These are phyloP conservation scores for Penicillium sp. DNA, from an alignment of 2,329 filamentous ascomycete species.

Conservation along the genomic window DNA sequence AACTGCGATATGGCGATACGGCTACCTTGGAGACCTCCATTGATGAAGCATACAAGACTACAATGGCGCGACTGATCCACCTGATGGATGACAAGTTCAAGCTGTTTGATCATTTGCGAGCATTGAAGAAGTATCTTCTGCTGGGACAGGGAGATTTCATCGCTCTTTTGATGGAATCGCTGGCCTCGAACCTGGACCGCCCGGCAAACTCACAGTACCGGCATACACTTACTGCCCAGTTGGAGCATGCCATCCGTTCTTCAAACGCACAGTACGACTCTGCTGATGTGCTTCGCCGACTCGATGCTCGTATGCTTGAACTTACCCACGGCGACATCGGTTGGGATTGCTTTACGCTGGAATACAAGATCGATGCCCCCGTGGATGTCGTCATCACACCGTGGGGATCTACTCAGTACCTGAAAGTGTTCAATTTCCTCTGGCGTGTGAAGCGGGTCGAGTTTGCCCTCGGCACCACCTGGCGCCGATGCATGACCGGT, in stretches of 20 bases:
- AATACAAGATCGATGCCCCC: slow-evolving; percentile 96
- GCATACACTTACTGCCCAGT: slow-evolving; percentile 92
- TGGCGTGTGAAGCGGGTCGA: slow-evolving; percentile 98
- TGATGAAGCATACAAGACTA: slow-evolving; percentile 94
- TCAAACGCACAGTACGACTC: slow-evolving; percentile 96
- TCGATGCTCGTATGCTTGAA: slow-evolving; percentile 98
- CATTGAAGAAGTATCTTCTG: slow-evolving; percentile 89
- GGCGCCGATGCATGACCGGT: slow-evolving; percentile 94
- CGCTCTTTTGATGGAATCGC: slow-evolving; percentile 90
- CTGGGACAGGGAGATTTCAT: slow-evolving; percentile 97
- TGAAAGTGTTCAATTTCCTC: slow-evolving; percentile 98
- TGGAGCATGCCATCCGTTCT: slow-evolving; percentile 94
- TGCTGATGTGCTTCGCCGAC: slow-evolving; percentile 79
- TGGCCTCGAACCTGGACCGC: slow-evolving; percentile 85
- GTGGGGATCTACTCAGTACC: slow-evolving; percentile 90
- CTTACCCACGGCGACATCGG: slow-evolving; percentile 94
- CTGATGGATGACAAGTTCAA: slow-evolving; percentile 96
- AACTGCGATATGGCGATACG: slow-evolving; percentile 87
- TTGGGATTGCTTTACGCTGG: slow-evolving; percentile 98
- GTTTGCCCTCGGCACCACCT: slow-evolving; percentile 83
- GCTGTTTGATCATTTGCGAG: slow-evolving; percentile 84
- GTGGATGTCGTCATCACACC: slow-evolving; percentile 96
- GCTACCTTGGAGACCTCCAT: slow-evolving; percentile 88
- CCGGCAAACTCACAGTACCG: slow-evolving; percentile 96
- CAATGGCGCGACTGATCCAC: slow-evolving; percentile 89